Base-by-base conservation (phyloP, 1,139 yeast species). In the Magnusiomyces fungicola region DNA sequence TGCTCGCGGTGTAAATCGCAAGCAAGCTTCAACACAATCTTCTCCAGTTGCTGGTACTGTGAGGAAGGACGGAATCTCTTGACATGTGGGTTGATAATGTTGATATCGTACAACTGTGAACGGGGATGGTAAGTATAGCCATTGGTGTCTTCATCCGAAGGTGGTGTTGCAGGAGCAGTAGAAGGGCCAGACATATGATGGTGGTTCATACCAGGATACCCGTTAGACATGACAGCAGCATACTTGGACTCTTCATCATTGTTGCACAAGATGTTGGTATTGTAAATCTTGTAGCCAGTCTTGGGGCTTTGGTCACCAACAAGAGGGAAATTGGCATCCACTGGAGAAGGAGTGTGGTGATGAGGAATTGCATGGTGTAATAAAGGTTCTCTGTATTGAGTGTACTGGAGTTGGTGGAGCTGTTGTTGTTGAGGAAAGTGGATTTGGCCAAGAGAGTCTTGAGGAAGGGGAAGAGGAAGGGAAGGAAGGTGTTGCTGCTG, bases 11-110 rank as follows among this genome's bases (percentile, higher is more conserved):
- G 23, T 23, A 25, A 7, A n/a, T 40, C 43, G 19, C 43, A 40
- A 5, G 43, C 43, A 19, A 40, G 22, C 34, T 27, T 25, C 14
- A 40, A n/a, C 9, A 40, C 43, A 3, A 40, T 16, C 21, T 40
- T 40, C n/a, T 40, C 43, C 3, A 40, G 34, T n/a, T 40, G 43
- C 23, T 40, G 43, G 23, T 40, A 40, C 34, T 40, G 43, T 5
- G 43, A 40, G 3, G 33, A 24, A 5, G 43, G 43, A 3, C 43
- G 23, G 34, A 40, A 40, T 3, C 43, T 4, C 33, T 40, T 40
- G 33, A 40, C 43, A 14, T 25, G 21, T n/a, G 43, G 43, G n/a
- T 40, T 40, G 22, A 40, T 40, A n/a, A 40, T 40, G 22, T 27
- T 40, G 14, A 40, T 27, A 22, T 40, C 43, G 43, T 40, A 40